These are phyloP conservation scores for Phytophthora fragariae DNA, from an alignment of 352 stramenopile genomes.

Conservation along the genomic window DNA sequence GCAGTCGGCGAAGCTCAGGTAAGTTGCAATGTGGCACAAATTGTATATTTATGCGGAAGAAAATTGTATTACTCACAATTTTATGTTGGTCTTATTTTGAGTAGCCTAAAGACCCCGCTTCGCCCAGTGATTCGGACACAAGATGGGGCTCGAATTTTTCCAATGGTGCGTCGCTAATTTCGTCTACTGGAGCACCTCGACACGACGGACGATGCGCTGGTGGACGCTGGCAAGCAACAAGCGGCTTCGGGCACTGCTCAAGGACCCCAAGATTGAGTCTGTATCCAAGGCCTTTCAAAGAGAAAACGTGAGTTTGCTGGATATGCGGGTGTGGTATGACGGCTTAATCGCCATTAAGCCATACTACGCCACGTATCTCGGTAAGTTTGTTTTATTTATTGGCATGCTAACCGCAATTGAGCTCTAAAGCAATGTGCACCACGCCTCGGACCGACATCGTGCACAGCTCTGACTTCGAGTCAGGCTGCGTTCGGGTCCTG, in stretches of 20 bases:
- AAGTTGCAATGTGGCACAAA: no score
- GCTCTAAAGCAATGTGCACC: neutral
- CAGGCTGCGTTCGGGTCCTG: neutral
- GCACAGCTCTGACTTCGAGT: slow-evolving; percentile 22
- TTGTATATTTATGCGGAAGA: no score
- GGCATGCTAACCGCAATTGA: neutral
- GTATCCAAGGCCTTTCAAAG: neutral
- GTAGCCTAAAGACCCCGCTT: neutral
- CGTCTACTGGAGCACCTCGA: neutral
- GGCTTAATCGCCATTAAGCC: neutral
- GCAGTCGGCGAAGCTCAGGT: neutral
- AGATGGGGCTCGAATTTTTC: neutral
- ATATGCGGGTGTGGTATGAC: neutral
- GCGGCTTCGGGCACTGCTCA: neutral
- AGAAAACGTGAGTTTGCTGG: neutral
- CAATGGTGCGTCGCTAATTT: neutral
- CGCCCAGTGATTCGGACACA: neutral
- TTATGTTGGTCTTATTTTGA: neutral
- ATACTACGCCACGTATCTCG: neutral
- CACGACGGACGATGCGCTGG: neutral
- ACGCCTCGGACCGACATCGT: slow-evolving; percentile 18
- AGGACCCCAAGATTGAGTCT: neutral
- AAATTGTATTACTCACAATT: neutral
- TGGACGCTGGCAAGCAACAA: neutral
- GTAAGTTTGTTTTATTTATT: neutral